Evolutionary conservation across 768 basidiomycete genomes (phyloP).

Genomic region (Kwoniella sp.): DNA sequence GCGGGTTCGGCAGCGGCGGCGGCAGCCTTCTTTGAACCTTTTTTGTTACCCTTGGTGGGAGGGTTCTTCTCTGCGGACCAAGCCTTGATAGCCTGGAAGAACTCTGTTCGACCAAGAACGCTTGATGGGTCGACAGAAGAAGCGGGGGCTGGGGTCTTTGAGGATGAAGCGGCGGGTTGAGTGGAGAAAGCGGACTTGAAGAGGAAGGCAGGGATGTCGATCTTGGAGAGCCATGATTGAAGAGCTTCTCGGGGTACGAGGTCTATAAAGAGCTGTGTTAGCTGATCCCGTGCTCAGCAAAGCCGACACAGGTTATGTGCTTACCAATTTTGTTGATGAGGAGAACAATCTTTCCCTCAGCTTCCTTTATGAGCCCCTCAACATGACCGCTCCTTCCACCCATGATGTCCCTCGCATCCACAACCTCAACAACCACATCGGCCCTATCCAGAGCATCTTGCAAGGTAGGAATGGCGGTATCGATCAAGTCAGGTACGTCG

Average conservation of each 20-base stretch:
- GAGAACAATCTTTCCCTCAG: constrained; percentile 62
- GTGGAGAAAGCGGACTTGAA: constrained; percentile 65
- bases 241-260: constrained; percentile 76
- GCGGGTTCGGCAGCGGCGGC: constrained; percentile 49
- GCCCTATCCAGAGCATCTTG: constrained; percentile 71
- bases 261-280: constrained; percentile 60
- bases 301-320: too few species aligned
- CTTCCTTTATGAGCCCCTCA: constrained; percentile 62
- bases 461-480: constrained; percentile 66
- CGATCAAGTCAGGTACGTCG: constrained; percentile 63
- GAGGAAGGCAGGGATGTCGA: constrained; percentile 68
- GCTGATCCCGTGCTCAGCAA: background rate
- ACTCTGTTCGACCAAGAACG: constrained; percentile 38
- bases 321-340: constrained; percentile 85
- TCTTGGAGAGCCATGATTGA: constrained; percentile 66
- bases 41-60: constrained; percentile 21
- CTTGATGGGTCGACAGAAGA: constrained; percentile 16
- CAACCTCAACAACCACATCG: constrained; percentile 75
- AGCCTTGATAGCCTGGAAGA: constrained; percentile 35
- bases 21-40: constrained; percentile 10
- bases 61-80: constrained; percentile 45
- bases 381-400: constrained; percentile 68
- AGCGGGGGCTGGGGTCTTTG: constrained; percentile 15
- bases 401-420: constrained; percentile 82
- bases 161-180: constrained; percentile 15